Percentiles rank a stretch among this genome's conserved stretches.
phyloP scores from a whole-genome alignment of 371 early-diverging fungal genomes.

The Rhizopus sp. region DNA sequence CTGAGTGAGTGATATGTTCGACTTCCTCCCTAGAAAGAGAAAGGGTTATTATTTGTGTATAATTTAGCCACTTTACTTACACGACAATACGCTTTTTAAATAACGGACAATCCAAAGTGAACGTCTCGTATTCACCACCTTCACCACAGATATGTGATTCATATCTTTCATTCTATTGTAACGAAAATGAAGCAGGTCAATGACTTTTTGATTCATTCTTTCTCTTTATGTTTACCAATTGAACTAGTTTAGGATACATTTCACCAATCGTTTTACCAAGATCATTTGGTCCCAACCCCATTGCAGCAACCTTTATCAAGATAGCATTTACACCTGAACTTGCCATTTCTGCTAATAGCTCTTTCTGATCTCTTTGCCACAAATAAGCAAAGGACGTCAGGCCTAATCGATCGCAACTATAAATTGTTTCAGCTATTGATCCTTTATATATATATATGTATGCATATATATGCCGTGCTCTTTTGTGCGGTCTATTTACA shows the following conservation, averaged over 20 bases:
- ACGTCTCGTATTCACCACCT: constrained; percentile 99
- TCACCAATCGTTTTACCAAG: constrained; percentile 80
- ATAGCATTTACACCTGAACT: constrained; percentile 79
- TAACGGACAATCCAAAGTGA: constrained; percentile 97
- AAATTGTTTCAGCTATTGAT: constrained; percentile 2
- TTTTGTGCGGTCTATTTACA: constrained; percentile 55
- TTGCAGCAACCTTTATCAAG: constrained; percentile 95
- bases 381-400: constrained; percentile 89
- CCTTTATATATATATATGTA: too few relatives aligned
- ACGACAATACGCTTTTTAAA: constrained; percentile 80
- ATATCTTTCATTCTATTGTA: constrained; percentile 67
- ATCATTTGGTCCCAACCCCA: constrained; percentile 75
- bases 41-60: not conserved
- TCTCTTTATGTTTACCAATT: constrained; percentile 51
- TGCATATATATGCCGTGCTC: not conserved
- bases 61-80: constrained; percentile 34
- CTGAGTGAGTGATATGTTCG: constrained; percentile 75
- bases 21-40: constrained; percentile 59
- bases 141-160: constrained; percentile 97
- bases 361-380: constrained; percentile 92
- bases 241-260: constrained; percentile 73
- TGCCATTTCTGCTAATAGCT: constrained; percentile 94
- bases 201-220: not conserved
- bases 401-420: constrained; percentile 81
- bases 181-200: not conserved